phyloP scores from a whole-genome alignment of 176 grass and related monocot species.

The Ampelocalamus luodianensis region DNA sequence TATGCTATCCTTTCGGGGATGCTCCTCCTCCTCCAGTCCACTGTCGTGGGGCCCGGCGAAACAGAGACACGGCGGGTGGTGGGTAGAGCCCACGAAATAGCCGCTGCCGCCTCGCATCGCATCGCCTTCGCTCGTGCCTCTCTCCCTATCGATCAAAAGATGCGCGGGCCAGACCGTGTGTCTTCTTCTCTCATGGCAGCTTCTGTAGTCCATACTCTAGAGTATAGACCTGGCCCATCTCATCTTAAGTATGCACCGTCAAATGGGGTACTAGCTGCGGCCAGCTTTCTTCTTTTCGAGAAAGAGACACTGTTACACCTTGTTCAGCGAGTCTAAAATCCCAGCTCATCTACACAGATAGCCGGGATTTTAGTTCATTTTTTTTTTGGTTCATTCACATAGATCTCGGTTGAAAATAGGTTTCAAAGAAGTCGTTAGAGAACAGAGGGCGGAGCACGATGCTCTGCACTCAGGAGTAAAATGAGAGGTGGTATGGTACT shows the following conservation, averaged over 20 bases:
- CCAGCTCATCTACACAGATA: no score
- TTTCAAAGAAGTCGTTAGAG: no score
- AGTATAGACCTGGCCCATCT: not conserved
- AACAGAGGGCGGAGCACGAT: no score
- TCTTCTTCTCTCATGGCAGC: not conserved
- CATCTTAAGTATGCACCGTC: not conserved
- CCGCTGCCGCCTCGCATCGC: not conserved
- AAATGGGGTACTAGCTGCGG: not conserved
- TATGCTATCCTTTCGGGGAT: not conserved
- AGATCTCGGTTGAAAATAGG: no score
- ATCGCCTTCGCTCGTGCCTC: no score
- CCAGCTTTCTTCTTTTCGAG: not conserved
- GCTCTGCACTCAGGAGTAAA: no score
- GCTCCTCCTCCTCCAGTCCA: not conserved
- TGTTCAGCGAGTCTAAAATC: no score
- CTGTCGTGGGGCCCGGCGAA: not conserved
- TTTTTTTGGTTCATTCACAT: no score
- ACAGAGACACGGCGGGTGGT: not conserved
- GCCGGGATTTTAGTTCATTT: no score
- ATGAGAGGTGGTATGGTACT: no score
- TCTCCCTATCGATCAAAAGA: constrained; percentile 28
- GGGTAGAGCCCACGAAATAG: not conserved
- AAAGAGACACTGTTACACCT: not conserved
- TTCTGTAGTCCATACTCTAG: not conserved
- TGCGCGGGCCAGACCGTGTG: no score